Evolutionary conservation across 2,329 filamentous ascomycete genomes (phyloP).

Genomic region (Calonectria multiphialidica): DNA sequence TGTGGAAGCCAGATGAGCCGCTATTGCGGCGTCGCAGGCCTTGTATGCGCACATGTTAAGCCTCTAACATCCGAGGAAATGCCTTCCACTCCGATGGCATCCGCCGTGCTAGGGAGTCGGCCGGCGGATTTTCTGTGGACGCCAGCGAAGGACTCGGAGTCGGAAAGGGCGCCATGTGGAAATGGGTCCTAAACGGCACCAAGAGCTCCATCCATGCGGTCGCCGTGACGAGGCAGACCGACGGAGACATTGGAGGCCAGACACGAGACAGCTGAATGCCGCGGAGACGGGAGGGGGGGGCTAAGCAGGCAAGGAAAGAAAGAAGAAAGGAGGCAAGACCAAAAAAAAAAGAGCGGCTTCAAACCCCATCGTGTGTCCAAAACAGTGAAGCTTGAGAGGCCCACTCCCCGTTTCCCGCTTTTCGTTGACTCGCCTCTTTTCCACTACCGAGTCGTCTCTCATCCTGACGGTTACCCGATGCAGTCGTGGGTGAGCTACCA

Average conservation of each 20-base stretch:
- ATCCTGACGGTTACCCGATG: background rate
- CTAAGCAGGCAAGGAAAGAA: background rate
- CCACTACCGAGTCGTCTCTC: background rate
- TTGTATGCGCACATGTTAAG: fast-evolving
- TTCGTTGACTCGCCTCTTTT: background rate
- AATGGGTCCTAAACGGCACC: background rate
- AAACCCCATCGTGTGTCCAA: background rate
- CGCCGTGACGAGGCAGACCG: slow-evolving; percentile 6
- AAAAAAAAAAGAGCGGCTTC: background rate
- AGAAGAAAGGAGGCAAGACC: background rate
- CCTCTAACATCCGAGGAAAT: slow-evolving; percentile 1
- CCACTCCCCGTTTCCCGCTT: background rate
- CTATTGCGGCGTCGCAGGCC: slow-evolving; percentile 6
- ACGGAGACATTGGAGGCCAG: background rate
- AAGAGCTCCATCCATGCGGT: background rate
- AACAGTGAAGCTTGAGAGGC: background rate
- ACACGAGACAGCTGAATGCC: background rate
- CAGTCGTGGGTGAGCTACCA: background rate
- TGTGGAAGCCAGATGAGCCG: background rate
- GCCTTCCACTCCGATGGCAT: background rate
- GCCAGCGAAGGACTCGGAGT: background rate
- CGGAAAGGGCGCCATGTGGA: slow-evolving; percentile 8
- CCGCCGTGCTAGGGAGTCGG: slow-evolving; percentile 6
- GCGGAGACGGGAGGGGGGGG: background rate
- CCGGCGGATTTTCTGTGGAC: background rate